A percentile compares a stretch with the other conserved stretches of the same genome.
These are phyloP conservation scores for Chalara sp. DNA, from an alignment of 2,329 filamentous ascomycete genomes.

Conservation along the genomic window DNA sequence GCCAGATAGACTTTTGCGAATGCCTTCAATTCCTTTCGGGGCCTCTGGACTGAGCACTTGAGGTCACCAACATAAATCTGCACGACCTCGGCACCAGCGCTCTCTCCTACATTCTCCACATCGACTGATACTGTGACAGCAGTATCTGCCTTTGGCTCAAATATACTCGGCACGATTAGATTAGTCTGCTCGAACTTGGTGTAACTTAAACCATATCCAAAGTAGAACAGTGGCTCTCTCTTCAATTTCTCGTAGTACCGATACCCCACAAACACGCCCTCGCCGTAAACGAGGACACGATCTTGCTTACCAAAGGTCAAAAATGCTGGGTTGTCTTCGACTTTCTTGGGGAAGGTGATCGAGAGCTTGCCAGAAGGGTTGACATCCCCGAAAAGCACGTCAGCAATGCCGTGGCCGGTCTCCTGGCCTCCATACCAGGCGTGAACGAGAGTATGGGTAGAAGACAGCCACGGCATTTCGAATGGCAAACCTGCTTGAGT, in stretches of 20 bases:
- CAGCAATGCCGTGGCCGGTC: conserved; percentile 73
- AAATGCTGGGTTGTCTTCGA: conserved; percentile 54
- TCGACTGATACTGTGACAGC: neutral
- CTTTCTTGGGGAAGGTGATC: conserved; percentile 39
- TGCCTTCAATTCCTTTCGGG: neutral
- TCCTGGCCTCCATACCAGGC: conserved; percentile 89
- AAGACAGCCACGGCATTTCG: conserved; percentile 44
- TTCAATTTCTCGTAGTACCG: conserved; percentile 53
- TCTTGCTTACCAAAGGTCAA: conserved; percentile 52
- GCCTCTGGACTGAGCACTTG: neutral
- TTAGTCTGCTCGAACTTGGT: neutral
- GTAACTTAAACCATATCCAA: conserved; percentile 43
- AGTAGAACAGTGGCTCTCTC: conserved; percentile 48
- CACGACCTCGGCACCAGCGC: neutral
- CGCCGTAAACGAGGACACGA: conserved; percentile 50
- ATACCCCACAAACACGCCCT: conserved; percentile 58
- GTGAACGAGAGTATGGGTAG: conserved; percentile 54
- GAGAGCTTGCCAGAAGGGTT: conserved; percentile 45
- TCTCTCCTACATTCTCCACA: neutral
- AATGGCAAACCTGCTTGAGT: neutral
- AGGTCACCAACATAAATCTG: neutral
- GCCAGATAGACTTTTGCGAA: neutral
- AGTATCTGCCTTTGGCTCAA: neutral
- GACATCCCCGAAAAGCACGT: conserved; percentile 66
- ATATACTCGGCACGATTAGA: neutral